Base-by-base conservation (phyloP, 768 basidiomycete genomes). In the Chlorophyllum brunneum region DNA sequence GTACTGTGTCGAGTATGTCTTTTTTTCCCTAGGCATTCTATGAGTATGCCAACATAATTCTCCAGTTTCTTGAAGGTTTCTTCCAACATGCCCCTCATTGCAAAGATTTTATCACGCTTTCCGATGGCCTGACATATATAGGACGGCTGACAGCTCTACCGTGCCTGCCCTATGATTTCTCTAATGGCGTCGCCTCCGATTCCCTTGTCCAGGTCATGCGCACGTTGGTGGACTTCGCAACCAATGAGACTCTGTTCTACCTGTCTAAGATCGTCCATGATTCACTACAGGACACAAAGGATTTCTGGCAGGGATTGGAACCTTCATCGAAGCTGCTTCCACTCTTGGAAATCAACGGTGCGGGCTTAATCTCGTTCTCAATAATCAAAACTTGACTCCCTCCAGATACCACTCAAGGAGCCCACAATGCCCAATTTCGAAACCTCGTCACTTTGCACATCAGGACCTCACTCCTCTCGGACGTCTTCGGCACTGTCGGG, bases 51-150 rank as follows among this genome's bases (percentile, higher is more conserved):
- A 45, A 51, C 38, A 45, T 39, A 23, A 33, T 20, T 39, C 29
- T 54, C n/a, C 45, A 95, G 92, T 95, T 97, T 67, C 77, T 95
- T 48, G 92, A 95, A 66, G 95, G 97, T 5, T 77, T 98, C 36
- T 95, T 98, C 72, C 93, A 95, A 61, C 94, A 95, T 63, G 77
- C 83, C 1, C 82, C 84, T 20, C 91, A 98, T 66, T 90, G 90
- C 73, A 83, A 83, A 58, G 95, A 98, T 59, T 98, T 98, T 65
- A 82, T 97, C 54, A 71, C 78, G 41, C 75, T 79, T 55, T 76
- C 85, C 4, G 81, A 94, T 60, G 83, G 91, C 42, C 76, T 98
- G 34, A 72, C 83, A 57, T 74, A 79, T 58, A 71, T 98, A 50
- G 84, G 92, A 57, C 78, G 80, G 58, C 74, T 98, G 36, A 85